phyloP scores from a whole-genome alignment of 139 green algal species.

The Penium margaritaceum region DNA sequence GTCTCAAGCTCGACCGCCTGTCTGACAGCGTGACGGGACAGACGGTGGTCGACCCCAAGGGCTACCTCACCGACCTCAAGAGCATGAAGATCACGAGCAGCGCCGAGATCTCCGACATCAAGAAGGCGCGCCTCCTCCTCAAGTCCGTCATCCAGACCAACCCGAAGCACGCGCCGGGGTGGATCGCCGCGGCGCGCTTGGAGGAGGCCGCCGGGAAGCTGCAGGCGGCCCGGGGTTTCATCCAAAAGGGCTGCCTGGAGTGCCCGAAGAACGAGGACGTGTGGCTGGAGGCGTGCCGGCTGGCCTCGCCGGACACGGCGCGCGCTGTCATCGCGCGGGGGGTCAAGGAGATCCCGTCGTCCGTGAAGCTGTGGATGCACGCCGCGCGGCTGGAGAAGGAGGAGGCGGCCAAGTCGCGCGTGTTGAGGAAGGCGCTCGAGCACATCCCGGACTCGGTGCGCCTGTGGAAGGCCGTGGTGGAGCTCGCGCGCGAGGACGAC shows the following conservation, averaged over 20 bases:
- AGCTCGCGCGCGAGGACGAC: conserved; percentile 85
- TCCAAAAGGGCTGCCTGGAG: conserved; percentile 79
- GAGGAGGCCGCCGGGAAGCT: conserved; percentile 68
- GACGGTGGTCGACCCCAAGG: conserved; percentile 95
- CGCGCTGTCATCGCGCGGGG: conserved; percentile 82
- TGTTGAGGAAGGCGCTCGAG: conserved; percentile 85
- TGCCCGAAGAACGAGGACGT: conserved; percentile 92
- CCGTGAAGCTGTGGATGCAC: conserved; percentile 86
- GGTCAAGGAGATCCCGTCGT: conserved; percentile 68
- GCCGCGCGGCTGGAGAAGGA: conserved; percentile 68
- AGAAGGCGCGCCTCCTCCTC: conserved; percentile 90
- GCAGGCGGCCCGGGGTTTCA: conserved; percentile 55
- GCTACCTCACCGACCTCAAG: conserved; percentile 93
- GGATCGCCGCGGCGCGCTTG: conserved; percentile 85
- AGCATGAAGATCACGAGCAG: conserved; percentile 63
- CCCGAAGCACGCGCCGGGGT: conserved; percentile 87
- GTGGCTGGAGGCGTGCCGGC: conserved; percentile 87
- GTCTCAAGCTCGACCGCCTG: conserved; percentile 89
- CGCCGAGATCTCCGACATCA: conserved; percentile 94
- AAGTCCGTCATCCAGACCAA: conserved; percentile 94
- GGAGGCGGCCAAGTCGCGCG: conserved; percentile 68
- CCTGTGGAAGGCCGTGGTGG: conserved; percentile 93
- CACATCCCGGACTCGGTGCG: conserved; percentile 74
- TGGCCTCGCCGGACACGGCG: conserved; percentile 67
- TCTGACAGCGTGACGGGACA: conserved; percentile 81